phyloP scores from a whole-genome alignment of 1,139 yeast genomes.

The Taiozyma sp. region DNA sequence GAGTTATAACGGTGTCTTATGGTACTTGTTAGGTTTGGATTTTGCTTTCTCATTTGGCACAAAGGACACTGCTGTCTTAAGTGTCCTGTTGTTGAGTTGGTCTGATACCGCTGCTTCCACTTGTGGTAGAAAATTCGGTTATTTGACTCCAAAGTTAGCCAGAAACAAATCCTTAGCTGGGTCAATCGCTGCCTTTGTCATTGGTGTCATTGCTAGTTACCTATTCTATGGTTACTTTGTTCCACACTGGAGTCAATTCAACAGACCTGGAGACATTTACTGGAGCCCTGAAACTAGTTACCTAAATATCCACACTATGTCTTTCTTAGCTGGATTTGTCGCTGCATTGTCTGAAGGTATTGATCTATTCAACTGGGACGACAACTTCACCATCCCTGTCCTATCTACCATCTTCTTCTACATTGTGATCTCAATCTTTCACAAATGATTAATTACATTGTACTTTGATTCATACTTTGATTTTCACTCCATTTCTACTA shows the following conservation, averaged over 20 bases:
- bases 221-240: conserved; percentile 67
- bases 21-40: conserved; percentile 75
- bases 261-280: conserved; percentile 46
- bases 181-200: conserved; percentile 70
- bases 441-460: conserved; percentile 12
- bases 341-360: conserved; percentile 87
- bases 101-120: conserved; percentile 98
- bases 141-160: conserved; percentile 73
- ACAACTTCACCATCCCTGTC: conserved; percentile 90
- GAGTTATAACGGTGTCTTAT: conserved; percentile 74
- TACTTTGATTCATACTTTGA: too few relatives aligned
- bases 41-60: conserved; percentile 66
- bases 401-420: conserved; percentile 63
- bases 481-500: too few relatives aligned
- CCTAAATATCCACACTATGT: conserved; percentile 45
- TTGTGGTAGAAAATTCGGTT: conserved; percentile 78
- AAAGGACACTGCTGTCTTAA: conserved; percentile 74
- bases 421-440: conserved; percentile 34
- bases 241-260: conserved; percentile 49
- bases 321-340: conserved; percentile 66
- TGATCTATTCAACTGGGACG: conserved; percentile 72
- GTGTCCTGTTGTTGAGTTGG: conserved; percentile 85
- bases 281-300: conserved; percentile 63
- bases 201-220: conserved; percentile 65
- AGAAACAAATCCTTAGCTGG: conserved; percentile 85